Percentiles rank a stretch among this genome's conserved stretches.
These are phyloP conservation scores for Prunus campanulata DNA, from an alignment of 306 rosid genomes.

Conservation along the genomic window DNA sequence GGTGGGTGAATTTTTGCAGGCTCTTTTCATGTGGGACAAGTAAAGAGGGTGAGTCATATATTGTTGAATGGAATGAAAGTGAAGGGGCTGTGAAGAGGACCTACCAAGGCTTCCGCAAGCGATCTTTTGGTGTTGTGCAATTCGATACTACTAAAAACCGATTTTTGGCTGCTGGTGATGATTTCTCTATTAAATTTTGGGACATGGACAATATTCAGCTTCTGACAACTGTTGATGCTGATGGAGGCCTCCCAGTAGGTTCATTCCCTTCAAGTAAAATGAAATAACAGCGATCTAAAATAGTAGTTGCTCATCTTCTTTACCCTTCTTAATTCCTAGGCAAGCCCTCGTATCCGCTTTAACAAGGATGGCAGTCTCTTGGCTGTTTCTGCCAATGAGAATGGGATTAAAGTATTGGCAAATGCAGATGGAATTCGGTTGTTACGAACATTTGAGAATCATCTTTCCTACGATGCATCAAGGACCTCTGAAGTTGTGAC, in stretches of 20 bases:
- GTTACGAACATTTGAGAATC: slow-evolving; percentile 66
- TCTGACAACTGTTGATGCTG: slow-evolving; percentile 81
- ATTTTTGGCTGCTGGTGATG: slow-evolving; percentile 94
- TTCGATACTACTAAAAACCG: slow-evolving; percentile 89
- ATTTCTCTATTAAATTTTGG: slow-evolving; percentile 94
- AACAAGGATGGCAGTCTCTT: slow-evolving; percentile 93
- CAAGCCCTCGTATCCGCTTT: slow-evolving; percentile 92
- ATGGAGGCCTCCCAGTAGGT: slow-evolving; percentile 95
- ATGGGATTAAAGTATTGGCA: slow-evolving; percentile 85
- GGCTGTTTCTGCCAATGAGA: slow-evolving; percentile 89
- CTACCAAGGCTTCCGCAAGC: slow-evolving; percentile 92
- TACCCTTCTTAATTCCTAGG: slow-evolving; percentile 51
- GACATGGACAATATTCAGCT: slow-evolving; percentile 92
- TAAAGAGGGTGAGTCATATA: slow-evolving; percentile 86
- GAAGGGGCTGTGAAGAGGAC: slow-evolving; percentile 93
- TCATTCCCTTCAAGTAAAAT: slow-evolving; percentile 20
- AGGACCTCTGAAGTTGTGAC: slow-evolving; percentile 78
- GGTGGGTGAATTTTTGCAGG: slow-evolving; percentile 38
- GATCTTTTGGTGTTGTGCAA: slow-evolving; percentile 82
- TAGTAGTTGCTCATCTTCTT: slow-evolving; percentile 24
- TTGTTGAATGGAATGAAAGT: slow-evolving; percentile 97
- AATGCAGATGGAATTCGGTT: slow-evolving; percentile 66
- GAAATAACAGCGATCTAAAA: slow-evolving; percentile 1
- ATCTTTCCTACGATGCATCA: slow-evolving; percentile 66
- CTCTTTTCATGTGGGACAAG: slow-evolving; percentile 97